Evolutionary conservation across 75 land plant genomes (phyloP).

Genomic region (Larix kaempferi): DNA sequence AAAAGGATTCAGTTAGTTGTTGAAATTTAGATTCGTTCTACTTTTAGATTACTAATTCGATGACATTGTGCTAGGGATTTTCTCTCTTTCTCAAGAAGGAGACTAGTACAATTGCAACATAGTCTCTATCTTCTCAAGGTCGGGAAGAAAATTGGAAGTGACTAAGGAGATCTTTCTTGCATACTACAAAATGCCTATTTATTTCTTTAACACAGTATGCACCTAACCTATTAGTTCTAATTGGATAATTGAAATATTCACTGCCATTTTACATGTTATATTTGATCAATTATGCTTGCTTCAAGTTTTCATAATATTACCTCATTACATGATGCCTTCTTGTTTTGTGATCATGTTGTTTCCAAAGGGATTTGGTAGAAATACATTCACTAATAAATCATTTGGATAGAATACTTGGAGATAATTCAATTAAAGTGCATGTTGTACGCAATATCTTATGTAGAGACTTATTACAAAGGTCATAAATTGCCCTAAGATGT

Average conservation of each 20-base stretch:
- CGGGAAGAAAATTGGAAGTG: slow-evolving; percentile 63
- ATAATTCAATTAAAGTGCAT: background rate
- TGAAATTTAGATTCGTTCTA: background rate
- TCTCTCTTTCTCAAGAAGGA: slow-evolving; percentile 18
- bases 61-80: slow-evolving; percentile 21
- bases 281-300: background rate
- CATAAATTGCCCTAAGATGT: background rate
- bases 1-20: background rate
- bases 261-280: background rate
- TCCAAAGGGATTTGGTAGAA: background rate
- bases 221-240: background rate
- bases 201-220: slow-evolving; percentile 76
- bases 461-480: background rate
- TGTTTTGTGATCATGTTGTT: background rate
- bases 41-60: background rate
- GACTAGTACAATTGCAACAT: slow-evolving; percentile 61
- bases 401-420: background rate
- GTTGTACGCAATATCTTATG: background rate
- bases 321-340: background rate
- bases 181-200: slow-evolving; percentile 82
- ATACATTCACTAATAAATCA: background rate
- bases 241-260: background rate
- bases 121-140: slow-evolving; percentile 32
- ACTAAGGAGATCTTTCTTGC: slow-evolving; percentile 87
- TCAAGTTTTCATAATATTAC: background rate